phyloP scores from a whole-genome alignment of 2,329 filamentous ascomycete species.

The Fusarium neocosmosporiellum region DNA sequence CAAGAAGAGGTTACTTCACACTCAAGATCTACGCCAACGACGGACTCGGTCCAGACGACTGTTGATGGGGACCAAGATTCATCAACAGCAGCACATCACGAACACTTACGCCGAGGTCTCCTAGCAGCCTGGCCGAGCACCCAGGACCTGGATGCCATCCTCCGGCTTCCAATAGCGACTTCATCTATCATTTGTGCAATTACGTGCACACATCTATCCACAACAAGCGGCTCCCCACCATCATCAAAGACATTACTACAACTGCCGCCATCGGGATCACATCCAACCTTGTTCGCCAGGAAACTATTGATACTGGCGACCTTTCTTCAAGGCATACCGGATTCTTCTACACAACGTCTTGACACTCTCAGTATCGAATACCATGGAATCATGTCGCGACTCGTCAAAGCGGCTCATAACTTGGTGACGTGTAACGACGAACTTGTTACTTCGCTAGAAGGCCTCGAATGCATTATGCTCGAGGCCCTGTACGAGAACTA shows the following conservation, averaged over 20 bases:
- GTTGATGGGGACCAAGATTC: not conserved
- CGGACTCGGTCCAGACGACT: not conserved
- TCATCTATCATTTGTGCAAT: conserved; percentile 50
- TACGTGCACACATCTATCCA: conserved; percentile 45
- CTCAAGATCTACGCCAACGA: not conserved
- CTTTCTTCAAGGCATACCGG: conserved; percentile 49
- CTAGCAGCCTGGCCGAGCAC: conserved; percentile 52
- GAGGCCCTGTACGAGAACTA: conserved; percentile 60
- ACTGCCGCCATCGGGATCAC: conserved; percentile 35
- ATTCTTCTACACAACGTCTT: not conserved
- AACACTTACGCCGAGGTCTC: conserved; percentile 47
- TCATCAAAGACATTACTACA: conserved; percentile 47
- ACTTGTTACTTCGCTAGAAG: conserved; percentile 57
- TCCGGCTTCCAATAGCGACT: conserved; percentile 42
- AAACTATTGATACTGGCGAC: conserved; percentile 53
- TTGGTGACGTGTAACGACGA: conserved; percentile 60
- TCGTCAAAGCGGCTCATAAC: conserved; percentile 45
- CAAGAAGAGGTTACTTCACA: not conserved
- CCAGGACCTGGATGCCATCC: conserved; percentile 52
- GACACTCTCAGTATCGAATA: conserved; percentile 25
- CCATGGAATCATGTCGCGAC: conserved; percentile 36
- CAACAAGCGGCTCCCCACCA: conserved; percentile 1
- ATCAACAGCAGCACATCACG: conserved; percentile 9
- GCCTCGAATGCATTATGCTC: conserved; percentile 62
- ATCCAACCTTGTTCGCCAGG: conserved; percentile 56